Evolutionary conservation across 345 rosid species (phyloP), one percentile per base, ranked within the genome.

Genomic region (Gossypium bickii): DNA sequence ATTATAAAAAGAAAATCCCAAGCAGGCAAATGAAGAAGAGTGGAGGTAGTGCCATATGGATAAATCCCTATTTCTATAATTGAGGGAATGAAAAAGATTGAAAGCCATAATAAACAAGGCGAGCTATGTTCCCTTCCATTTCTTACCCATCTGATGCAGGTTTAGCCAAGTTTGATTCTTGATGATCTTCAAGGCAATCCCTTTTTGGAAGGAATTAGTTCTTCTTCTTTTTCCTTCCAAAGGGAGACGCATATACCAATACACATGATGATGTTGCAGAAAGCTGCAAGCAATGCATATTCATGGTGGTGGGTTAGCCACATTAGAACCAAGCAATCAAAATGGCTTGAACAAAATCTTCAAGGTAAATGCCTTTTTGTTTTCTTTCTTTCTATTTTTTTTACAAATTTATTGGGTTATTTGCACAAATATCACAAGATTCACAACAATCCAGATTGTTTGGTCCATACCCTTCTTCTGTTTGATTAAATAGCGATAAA

Each of bases 271-370:
- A 87, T 88, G 97, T 76, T 90, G 85, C 97, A 88, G 71, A 84
- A 91, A 83, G 94, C 93, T 41, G 94, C 94, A 68, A 82, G 85
- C 77, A 87, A 88, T 86, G 93, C 97, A 1, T 88, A 92, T 82
- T 90, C 93, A 73, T 92, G 97, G 97, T 90, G 94, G 97, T 92
- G 97, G 97, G 94, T 94, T 3, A 92, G 94, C 84, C 94, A 92
- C 78, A 86, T 92, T 57, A 81, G 97, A 53, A 92, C 97, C 27
- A 92, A 92, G 79, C 94, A 92, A 62, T 92, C 97, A 4, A 90
- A 92, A 86, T 89, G 97, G 97, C 88, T 92, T 12, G 93, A 92
- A 78, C 87, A 86, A 70, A 92, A 87, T 82, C 88, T 92, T 70
- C 87, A 85, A 8, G 97, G 97, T 88, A 78, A 55, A 55, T 29